phyloP scores from a whole-genome alignment of 129 eudicot species.

The Oenanthe sinensis region DNA sequence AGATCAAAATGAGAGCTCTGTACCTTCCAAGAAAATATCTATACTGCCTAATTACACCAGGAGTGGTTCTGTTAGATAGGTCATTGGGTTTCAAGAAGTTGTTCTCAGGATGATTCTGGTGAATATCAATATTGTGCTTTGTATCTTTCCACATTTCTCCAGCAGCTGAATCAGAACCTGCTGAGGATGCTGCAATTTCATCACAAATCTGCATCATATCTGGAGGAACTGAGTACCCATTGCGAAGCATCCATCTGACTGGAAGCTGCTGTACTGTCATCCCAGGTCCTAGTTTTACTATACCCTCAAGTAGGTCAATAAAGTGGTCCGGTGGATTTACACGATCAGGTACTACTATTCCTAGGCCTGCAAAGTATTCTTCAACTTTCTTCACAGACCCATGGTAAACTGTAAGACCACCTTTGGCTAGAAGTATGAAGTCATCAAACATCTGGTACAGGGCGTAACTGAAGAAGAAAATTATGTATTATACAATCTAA shows the following conservation, averaged over 20 bases:
- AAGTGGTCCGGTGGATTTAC: conserved; percentile 91
- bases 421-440: conserved; percentile 90
- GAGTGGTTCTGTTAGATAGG: conserved; percentile 62
- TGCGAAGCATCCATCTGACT: conserved; percentile 92
- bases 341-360: conserved; percentile 77
- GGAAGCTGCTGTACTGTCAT: conserved; percentile 81
- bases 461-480: conserved; percentile 54
- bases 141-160: conserved; percentile 57
- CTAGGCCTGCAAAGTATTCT: conserved; percentile 72
- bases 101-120: conserved; percentile 26
- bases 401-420: conserved; percentile 84
- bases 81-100: conserved; percentile 37
- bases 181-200: conserved; percentile 44
- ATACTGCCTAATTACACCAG: conserved; percentile 65
- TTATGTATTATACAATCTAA: neutral
- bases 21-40: conserved; percentile 91
- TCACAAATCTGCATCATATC: conserved; percentile 81
- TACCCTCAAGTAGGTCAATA: conserved; percentile 85
- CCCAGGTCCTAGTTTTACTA: conserved; percentile 43
- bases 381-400: conserved; percentile 86
- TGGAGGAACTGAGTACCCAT: conserved; percentile 81
- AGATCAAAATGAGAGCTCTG: conserved; percentile 3
- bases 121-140: conserved; percentile 21
- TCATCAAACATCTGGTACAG: conserved; percentile 96
- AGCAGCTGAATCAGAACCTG: conserved; percentile 25